Base-by-base conservation (phyloP, 257 asterid genomes). In the Salvia hispanica region DNA sequence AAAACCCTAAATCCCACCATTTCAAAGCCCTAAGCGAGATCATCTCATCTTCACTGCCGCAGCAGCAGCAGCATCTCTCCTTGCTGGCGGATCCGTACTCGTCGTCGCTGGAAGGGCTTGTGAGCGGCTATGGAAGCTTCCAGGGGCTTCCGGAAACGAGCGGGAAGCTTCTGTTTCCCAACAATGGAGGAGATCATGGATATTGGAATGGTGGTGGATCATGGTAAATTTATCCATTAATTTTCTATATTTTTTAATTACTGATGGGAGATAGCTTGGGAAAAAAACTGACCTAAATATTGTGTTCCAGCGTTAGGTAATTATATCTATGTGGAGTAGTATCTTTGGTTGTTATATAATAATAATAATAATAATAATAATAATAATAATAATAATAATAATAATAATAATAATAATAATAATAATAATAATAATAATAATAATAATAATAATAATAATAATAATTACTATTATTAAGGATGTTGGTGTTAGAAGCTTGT, bases 161-260 rank as follows among this genome's bases (percentile, higher is more conserved):
- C 71, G 93, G 85, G 54, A 87, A 85, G 44, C 77, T 84, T 73
- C 77, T 81, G 15, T 85, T 90, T 68, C 97, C 84, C 21, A 14
- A 3, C 6, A 83, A 63, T 77, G 82, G 74, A 45, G 37, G 76
- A 65, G 81, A 51, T 42, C 31, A 25, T 76, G 90, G 89, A 28
- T 90, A 71, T 64, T 90, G 96, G 90, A 90, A 74, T 84, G 95
- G 88, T 51, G 96, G 84, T 43, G 90, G 85, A 77, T 77, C 97
- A 59, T 90, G 97, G 97, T 88, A 86, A 6, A 7, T 40, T 40
- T 40, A 40, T 25, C 31, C 31, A 25, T 25, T 25, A 25, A 25
- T 25, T 25, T 0, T 25, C 31, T 18, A 18, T 18, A 0, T 18
- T 18, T 18, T 18, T 0, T 18, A 18, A 18, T 18, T 18, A 18